Evolutionary conservation across 2,329 filamentous ascomycete genomes (phyloP).

Genomic region (Calonectria ilicicola): DNA sequence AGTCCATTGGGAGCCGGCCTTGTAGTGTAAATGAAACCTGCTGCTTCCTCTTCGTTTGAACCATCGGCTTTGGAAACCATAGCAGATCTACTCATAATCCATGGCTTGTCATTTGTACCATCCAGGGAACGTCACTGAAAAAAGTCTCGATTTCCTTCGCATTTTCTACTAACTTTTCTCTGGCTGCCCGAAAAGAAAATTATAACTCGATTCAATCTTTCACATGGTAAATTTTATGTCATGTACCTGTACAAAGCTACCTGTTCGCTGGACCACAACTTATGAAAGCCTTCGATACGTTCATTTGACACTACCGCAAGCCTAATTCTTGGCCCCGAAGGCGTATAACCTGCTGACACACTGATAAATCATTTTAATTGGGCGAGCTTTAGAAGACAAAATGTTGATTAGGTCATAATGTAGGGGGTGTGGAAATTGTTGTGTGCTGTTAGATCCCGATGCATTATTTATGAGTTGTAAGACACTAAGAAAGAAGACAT

Average conservation of each 20-base stretch:
- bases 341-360: background rate
- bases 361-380: background rate
- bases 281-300: conserved; percentile 14
- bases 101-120: background rate
- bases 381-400: background rate
- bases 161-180: background rate
- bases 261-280: conserved; percentile 9
- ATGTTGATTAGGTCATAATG: background rate
- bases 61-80: background rate
- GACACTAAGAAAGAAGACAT: background rate
- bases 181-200: background rate
- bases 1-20: background rate
- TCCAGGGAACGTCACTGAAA: background rate
- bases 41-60: background rate
- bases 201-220: too few species aligned
- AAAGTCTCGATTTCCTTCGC: background rate
- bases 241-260: conserved; percentile 13
- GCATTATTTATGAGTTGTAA: background rate
- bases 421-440: background rate
- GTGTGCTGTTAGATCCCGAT: background rate
- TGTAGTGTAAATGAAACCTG: background rate
- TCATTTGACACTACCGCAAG: background rate
- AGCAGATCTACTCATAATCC: conserved; percentile 9
- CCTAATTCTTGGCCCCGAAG: background rate
- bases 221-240: background rate